Conservation (phyloP, 2,329 filamentous ascomycete species). For the Chrysosporium queenslandicum region DNA sequence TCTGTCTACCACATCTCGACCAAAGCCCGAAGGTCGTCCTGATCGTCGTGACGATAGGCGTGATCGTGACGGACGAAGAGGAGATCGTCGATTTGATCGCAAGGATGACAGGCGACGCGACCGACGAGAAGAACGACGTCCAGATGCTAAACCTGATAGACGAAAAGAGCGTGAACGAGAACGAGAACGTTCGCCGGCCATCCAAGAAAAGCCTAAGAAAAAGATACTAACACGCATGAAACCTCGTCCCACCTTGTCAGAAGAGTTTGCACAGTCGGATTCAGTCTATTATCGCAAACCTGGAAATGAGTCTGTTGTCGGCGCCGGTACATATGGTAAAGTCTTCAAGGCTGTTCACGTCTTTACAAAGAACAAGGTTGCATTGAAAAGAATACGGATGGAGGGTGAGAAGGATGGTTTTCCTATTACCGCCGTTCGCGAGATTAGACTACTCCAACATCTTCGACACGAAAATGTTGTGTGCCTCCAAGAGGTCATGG, state of each 20-base stretch:
- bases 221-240: conserved; percentile 62
- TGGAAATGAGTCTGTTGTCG: conserved; percentile 93
- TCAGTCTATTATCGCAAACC: conserved; percentile 93
- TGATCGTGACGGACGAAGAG: conserved; percentile 30
- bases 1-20: conserved; percentile 27
- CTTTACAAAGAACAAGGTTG: conserved; percentile 67
- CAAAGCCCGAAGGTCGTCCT: conserved; percentile 33
- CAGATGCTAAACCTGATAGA: conserved; percentile 30
- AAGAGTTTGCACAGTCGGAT: conserved; percentile 66
- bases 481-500: conserved; percentile 92
- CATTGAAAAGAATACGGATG: conserved; percentile 97
- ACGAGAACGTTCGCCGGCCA: conserved; percentile 34
- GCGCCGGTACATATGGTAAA: conserved; percentile 89
- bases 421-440: conserved; percentile 88
- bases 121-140: conserved; percentile 17
- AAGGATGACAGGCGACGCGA: conserved; percentile 31
- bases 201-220: conserved; percentile 43
- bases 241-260: conserved; percentile 57
- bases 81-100: conserved; percentile 34
- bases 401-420: conserved; percentile 99
- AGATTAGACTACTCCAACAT: conserved; percentile 94
- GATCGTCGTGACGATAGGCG: conserved; percentile 36
- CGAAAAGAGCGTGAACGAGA: conserved; percentile 26
- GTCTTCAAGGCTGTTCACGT: conserved; percentile 84
- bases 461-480: conserved; percentile 82